Evolutionary conservation across 306 rosid genomes (phyloP).

Genomic region (Prunus mira): DNA sequence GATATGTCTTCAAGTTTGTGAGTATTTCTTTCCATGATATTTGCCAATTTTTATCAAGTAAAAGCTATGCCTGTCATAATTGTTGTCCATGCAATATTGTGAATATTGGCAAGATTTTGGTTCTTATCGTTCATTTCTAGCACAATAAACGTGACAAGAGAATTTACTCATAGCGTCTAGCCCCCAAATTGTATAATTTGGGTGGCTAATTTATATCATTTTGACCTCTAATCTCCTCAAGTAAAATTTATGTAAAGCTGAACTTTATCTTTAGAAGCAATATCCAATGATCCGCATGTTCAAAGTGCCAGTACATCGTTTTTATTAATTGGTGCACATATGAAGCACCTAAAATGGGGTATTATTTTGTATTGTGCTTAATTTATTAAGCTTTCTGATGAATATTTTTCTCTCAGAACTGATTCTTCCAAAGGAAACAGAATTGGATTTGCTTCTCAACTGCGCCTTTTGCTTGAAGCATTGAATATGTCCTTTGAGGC

Average conservation of each 20-base stretch:
- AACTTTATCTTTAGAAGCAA: not conserved
- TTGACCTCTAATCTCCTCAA: not conserved
- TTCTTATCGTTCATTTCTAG: conserved; percentile 16
- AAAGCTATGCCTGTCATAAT: conserved; percentile 18
- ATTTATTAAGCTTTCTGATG: not conserved
- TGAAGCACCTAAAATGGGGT: not conserved
- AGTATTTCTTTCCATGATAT: conserved; percentile 21
- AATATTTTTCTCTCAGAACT: conserved; percentile 39
- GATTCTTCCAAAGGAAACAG: conserved; percentile 56
- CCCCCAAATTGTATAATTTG: not conserved
- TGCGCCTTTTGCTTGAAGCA: conserved; percentile 66
- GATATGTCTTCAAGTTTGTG: conserved; percentile 54
- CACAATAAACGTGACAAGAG: not conserved
- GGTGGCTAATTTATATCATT: not conserved
- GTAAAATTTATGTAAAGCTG: not conserved
- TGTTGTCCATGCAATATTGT: not conserved
- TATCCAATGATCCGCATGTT: not conserved
- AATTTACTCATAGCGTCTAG: not conserved
- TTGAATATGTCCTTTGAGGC: conserved; percentile 82
- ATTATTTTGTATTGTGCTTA: not conserved
- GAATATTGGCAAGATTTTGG: not conserved
- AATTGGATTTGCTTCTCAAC: conserved; percentile 84
- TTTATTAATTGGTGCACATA: conserved; percentile 1
- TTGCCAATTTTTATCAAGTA: conserved; percentile 11
- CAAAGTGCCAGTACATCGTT: not conserved